Evolutionary conservation across 75 land plant species (phyloP).

Genomic region (Adiantum capillusveneris): DNA sequence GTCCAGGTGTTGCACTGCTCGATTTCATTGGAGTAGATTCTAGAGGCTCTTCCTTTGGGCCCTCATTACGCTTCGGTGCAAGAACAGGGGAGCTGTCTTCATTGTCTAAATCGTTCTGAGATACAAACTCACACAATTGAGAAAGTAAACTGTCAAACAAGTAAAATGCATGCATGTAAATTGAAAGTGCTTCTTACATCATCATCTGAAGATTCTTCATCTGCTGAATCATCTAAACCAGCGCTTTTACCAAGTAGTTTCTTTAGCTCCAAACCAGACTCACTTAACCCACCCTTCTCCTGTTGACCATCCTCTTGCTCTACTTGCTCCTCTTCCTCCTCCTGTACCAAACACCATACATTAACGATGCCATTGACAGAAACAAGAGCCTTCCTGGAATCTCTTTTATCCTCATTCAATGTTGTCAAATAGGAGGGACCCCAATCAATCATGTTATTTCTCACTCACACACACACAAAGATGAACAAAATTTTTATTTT

Average conservation of each 20-base stretch:
- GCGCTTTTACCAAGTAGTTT: constrained; percentile 70
- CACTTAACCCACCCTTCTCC: constrained; percentile 76
- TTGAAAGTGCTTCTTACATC: constrained; percentile 42
- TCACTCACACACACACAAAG: too few relatives aligned
- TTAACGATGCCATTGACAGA: too few relatives aligned
- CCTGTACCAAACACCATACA: constrained; percentile 43
- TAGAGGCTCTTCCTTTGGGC: constrained; percentile 64
- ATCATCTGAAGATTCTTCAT: constrained; percentile 71
- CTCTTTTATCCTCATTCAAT: too few relatives aligned
- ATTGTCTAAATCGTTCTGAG: constrained; percentile 32
- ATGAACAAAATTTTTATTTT: too few relatives aligned
- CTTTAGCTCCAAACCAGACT: constrained; percentile 94
- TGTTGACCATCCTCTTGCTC: constrained; percentile 47
- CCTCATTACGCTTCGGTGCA: constrained; percentile 71
- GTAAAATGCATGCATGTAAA: background rate
- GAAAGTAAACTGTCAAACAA: background rate
- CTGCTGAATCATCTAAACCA: constrained; percentile 79
- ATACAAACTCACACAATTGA: background rate
- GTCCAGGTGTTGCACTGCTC: constrained; percentile 29
- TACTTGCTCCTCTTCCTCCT: constrained; percentile 66
- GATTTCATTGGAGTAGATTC: constrained; percentile 65
- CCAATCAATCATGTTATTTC: too few relatives aligned
- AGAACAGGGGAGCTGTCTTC: constrained; percentile 67
- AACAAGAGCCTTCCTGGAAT: too few relatives aligned
- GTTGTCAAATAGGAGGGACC: too few relatives aligned